These are phyloP conservation scores for Silene uniflora DNA, from an alignment of 148 eudicot species.

Conservation along the genomic window DNA sequence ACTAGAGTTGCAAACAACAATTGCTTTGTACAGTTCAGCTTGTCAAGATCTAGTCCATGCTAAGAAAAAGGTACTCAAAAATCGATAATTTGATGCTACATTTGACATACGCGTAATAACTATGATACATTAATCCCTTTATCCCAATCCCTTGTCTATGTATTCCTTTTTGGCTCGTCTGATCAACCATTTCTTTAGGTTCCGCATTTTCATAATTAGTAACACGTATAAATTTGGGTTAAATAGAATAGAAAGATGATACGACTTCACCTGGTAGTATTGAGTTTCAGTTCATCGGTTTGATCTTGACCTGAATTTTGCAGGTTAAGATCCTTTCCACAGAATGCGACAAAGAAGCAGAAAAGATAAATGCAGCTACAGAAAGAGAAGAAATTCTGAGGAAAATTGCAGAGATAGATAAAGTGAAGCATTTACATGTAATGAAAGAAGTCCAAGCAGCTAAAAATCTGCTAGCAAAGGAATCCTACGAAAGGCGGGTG, in stretches of 20 bases:
- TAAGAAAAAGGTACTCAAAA: conserved; percentile 49
- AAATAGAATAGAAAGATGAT: no score
- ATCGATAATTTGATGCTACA: neutral
- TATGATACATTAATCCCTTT: neutral
- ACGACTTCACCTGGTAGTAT: no score
- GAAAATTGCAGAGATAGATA: conserved; percentile 61
- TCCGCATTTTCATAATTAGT: no score
- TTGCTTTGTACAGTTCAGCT: conserved; percentile 60
- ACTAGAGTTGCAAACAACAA: conserved; percentile 50
- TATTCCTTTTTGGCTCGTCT: no score
- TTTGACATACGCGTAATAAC: no score
- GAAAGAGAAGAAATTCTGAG: conserved; percentile 52
- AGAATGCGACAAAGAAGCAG: conserved; percentile 54
- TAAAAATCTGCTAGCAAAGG: conserved; percentile 44
- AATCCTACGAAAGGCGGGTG: conserved; percentile 54
- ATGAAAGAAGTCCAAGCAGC: conserved; percentile 56
- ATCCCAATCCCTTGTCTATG: no score
- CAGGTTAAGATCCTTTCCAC: conserved; percentile 61
- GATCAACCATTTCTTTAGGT: no score
- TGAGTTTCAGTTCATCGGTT: neutral
- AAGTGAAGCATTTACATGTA: conserved; percentile 53
- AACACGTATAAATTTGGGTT: no score
- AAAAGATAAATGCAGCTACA: conserved; percentile 51
- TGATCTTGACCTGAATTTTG: conserved; percentile 7
- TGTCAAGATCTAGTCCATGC: conserved; percentile 65